These are phyloP conservation scores for Amauroascus verrucosus DNA, from an alignment of 2,329 filamentous ascomycete species.

Conservation along the genomic window DNA sequence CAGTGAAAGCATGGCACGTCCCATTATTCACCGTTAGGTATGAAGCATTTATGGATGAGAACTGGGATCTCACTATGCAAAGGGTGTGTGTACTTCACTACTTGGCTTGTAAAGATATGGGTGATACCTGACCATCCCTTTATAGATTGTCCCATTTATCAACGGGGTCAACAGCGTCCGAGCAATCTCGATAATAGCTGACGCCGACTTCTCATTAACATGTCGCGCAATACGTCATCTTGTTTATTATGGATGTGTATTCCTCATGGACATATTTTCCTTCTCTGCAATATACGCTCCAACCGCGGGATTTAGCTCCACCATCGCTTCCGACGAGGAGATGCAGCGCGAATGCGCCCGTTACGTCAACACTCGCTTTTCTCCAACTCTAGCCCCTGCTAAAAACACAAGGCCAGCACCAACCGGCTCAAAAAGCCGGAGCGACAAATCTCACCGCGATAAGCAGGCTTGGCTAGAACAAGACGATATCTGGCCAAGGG, in stretches of 20 bases:
- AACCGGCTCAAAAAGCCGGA: background rate
- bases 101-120: background rate
- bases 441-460: conserved; percentile 6
- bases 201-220: conserved; percentile 77
- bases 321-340: conserved; percentile 62
- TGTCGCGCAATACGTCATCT: conserved; percentile 80
- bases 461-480: conserved; percentile 21
- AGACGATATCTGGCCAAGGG: conserved; percentile 37
- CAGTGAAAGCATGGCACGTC: conserved; percentile 80
- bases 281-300: conserved; percentile 86
- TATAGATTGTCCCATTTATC: conserved; percentile 66
- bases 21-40: conserved; percentile 59
- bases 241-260: conserved; percentile 81
- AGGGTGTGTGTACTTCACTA: conserved; percentile 28
- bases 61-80: conserved; percentile 47
- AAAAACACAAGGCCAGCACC: conserved; percentile 15
- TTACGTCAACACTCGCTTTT: conserved; percentile 58
- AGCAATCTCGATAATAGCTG: conserved; percentile 72
- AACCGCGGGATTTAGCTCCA: conserved; percentile 61
- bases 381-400: conserved; percentile 23
- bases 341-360: conserved; percentile 80
- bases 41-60: conserved; percentile 43
- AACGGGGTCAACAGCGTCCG: conserved; percentile 86
- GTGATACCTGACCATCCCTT: background rate
- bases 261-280: conserved; percentile 89